Evolutionary conservation across 139 green algal genomes (phyloP).

Genomic region (Coccomyxa sp.): DNA sequence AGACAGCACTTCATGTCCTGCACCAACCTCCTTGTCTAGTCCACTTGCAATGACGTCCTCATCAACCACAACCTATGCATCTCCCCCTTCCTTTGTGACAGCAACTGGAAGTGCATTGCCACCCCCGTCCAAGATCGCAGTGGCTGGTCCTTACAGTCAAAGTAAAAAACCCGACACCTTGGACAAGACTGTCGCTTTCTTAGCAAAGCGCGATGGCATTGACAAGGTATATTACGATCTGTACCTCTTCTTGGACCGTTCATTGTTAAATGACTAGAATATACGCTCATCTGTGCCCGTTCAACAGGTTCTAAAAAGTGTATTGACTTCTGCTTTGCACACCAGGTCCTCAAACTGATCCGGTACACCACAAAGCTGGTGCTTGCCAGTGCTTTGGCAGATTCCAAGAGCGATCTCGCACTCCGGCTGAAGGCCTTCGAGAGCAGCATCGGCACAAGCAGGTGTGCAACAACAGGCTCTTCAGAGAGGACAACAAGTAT

Average conservation of each 20-base stretch:
- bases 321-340: background rate
- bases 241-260: background rate
- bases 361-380: conserved; percentile 65
- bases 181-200: conserved; percentile 39
- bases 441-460: conserved; percentile 56
- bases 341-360: conserved; percentile 62
- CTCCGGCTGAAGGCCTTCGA: conserved; percentile 51
- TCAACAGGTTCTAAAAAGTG: background rate
- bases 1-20: too few relatives aligned
- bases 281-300: background rate
- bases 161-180: conserved; percentile 2
- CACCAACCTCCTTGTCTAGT: too few relatives aligned
- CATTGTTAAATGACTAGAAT: background rate
- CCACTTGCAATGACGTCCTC: too few relatives aligned
- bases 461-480: conserved; percentile 21
- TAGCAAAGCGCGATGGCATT: conserved; percentile 77
- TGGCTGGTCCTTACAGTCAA: background rate
- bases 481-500: background rate
- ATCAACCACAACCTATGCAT: too few relatives aligned
- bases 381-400: conserved; percentile 38
- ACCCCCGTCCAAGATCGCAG: background rate
- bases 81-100: background rate
- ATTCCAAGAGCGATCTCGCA: conserved; percentile 26
- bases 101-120: background rate
- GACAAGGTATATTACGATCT: conserved; percentile 54